phyloP scores from a whole-genome alignment of 2,329 filamentous ascomycete species.

The Cercospora brassicicola region DNA sequence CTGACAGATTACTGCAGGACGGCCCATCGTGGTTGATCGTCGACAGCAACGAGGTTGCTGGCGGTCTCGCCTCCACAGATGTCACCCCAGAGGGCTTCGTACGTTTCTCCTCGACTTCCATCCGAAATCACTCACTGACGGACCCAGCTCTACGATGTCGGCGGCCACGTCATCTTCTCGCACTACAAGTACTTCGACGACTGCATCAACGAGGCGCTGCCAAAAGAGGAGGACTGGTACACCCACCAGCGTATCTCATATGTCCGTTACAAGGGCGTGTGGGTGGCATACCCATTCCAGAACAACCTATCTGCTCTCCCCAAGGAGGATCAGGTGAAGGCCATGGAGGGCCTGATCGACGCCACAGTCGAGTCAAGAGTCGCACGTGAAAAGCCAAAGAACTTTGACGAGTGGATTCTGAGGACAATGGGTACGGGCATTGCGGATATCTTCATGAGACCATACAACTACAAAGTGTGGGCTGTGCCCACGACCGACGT shows the following conservation, averaged over 20 bases:
- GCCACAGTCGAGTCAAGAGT: constrained; percentile 84
- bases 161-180: constrained; percentile 97
- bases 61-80: constrained; percentile 94
- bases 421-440: constrained; percentile 86
- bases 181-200: constrained; percentile 99
- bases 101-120: constrained; percentile 50
- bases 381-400: constrained; percentile 84
- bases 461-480: constrained; percentile 99
- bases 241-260: constrained; percentile 98
- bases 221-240: constrained; percentile 93
- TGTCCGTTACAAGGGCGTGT: constrained; percentile 91
- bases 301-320: constrained; percentile 99
- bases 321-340: constrained; percentile 94
- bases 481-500: constrained; percentile 96
- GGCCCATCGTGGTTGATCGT: constrained; percentile 94
- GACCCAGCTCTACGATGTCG: constrained; percentile 89
- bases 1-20: constrained; percentile 57
- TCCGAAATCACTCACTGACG: constrained; percentile 17
- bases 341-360: constrained; percentile 94
- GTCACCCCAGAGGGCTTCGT: constrained; percentile 95
- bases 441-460: constrained; percentile 95
- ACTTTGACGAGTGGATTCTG: constrained; percentile 98
- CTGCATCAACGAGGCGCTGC: constrained; percentile 94
- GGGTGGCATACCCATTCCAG: constrained; percentile 99
- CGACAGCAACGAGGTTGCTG: constrained; percentile 86